Conservation (phyloP, 2,329 filamentous ascomycete genomes). For the Claviceps paspali region DNA sequence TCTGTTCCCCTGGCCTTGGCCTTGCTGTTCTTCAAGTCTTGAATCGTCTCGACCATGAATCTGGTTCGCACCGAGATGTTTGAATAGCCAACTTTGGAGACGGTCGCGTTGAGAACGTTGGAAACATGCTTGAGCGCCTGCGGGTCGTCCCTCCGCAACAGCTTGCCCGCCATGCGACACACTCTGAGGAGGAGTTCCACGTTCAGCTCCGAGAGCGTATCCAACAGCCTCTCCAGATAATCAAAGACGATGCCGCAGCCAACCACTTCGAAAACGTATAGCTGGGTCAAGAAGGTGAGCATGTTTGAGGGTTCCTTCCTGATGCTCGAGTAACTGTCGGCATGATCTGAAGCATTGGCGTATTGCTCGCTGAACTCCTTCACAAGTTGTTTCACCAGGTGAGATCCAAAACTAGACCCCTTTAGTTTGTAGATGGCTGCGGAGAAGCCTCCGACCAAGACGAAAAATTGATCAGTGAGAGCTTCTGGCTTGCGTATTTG, state of each 20-base stretch:
- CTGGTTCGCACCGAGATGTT: conserved; percentile 76
- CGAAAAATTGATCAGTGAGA: conserved; percentile 76
- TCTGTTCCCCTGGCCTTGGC: conserved; percentile 60
- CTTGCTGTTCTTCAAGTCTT: conserved; percentile 86
- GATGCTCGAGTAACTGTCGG: conserved; percentile 23
- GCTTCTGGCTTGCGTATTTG: conserved; percentile 65
- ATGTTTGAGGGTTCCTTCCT: conserved; percentile 46
- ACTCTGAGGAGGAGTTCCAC: conserved; percentile 78
- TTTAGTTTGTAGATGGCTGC: conserved; percentile 76
- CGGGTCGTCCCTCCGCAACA: conserved; percentile 79
- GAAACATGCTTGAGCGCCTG: conserved; percentile 82
- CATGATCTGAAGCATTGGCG: conserved; percentile 23
- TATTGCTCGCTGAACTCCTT: conserved; percentile 58
- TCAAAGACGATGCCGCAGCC: conserved; percentile 77
- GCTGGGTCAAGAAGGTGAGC: conserved; percentile 65
- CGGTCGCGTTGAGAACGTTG: conserved; percentile 56
- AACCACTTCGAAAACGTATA: conserved; percentile 87
- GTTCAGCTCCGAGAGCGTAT: conserved; percentile 65
- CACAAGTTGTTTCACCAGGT: conserved; percentile 66
- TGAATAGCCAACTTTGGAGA: conserved; percentile 49
- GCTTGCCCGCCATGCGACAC: conserved; percentile 65
- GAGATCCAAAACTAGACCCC: conserved; percentile 79
- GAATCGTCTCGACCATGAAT: conserved; percentile 96
- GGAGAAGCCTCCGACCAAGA: conserved; percentile 79
- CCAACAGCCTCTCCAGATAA: conserved; percentile 66